These are phyloP conservation scores for Corallochytrium limacisporum DNA, from an alignment of 78 protist species.

Conservation along the genomic window DNA sequence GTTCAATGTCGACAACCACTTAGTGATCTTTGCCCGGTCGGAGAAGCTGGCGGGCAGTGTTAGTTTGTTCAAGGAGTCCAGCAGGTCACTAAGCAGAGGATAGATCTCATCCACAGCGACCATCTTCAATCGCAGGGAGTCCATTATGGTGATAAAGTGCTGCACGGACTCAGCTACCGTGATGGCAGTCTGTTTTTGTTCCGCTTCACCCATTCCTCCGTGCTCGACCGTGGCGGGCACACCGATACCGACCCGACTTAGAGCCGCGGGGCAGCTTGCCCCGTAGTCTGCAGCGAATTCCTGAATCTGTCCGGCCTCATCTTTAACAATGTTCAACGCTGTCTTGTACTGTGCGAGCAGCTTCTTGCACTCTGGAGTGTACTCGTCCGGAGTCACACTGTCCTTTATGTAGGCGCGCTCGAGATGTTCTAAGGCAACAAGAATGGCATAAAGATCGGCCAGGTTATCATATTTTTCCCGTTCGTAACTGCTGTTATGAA, in stretches of 20 bases:
- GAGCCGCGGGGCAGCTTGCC: slow-evolving; percentile 25
- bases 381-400: slow-evolving; percentile 39
- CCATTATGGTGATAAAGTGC: slow-evolving; percentile 65
- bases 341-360: slow-evolving; percentile 64
- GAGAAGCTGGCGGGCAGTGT: slow-evolving; percentile 44
- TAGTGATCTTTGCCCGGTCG: slow-evolving; percentile 32
- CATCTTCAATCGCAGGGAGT: slow-evolving; percentile 46
- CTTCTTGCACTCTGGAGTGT: slow-evolving; percentile 49
- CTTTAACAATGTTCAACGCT: slow-evolving; percentile 27
- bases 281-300: slow-evolving; percentile 48
- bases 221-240: slow-evolving; percentile 37
- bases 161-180: slow-evolving; percentile 61
- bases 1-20: slow-evolving; percentile 38
- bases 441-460: slow-evolving; percentile 56
- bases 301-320: slow-evolving; percentile 12
- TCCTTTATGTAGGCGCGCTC: slow-evolving; percentile 68
- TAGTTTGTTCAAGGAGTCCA: slow-evolving; percentile 35
- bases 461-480: slow-evolving; percentile 51
- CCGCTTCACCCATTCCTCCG: neutral
- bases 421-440: slow-evolving; percentile 43
- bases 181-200: neutral
- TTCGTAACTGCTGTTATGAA: slow-evolving; percentile 25
- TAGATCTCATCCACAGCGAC: slow-evolving; percentile 60
- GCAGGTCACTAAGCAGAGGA: slow-evolving; percentile 48
- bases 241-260: neutral